Evolutionary conservation across 257 asterid species (phyloP), one percentile per base, ranked within the genome.

Genomic region (Galeopsis tetrahit): DNA sequence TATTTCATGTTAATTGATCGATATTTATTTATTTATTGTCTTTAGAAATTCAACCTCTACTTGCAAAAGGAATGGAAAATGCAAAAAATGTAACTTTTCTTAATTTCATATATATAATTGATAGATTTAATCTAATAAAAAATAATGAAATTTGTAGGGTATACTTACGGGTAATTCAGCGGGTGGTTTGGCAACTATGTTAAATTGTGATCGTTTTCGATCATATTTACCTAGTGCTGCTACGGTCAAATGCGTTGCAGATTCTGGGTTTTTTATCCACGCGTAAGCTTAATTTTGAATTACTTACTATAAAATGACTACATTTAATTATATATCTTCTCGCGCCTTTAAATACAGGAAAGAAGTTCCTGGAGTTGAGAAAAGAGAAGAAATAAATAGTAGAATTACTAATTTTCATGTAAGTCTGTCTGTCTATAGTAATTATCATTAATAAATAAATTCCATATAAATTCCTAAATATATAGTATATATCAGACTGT

Each of bases 91-190:
- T 82, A n/a, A 59, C n/a, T 7, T 7, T n/a, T 14, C 3, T 0
- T 13, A 4, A 13, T 48, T 6, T 51, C 32, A 4, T 14, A n/a
- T n/a, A 14, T 10, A 9, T n/a, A 51, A n/a, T 46, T 46, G 15
- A 46, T 46, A 2, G 7, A 46, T 11, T 46, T 46, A 46, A 46
- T 43, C n/a, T 10, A 43, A 46, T 10, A 46, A 44, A 10, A 10
- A 44, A 10, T 10, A 10, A 9, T 44, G 51, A 44, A 10, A 9
- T 2, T 38, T 13, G 31, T 11, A 84, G 89, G 81, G 73, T 10
- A 69, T 84, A 74, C 74, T 84, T 3, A 13, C 61, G 2, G 89
- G 86, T 38, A 59, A 35, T 34, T 84, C 89, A 6, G 89, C 86
- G 7, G 89, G 89, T n/a, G 84, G 82, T n/a, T n/a, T n/a, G n/a